Conservation (phyloP, 2,329 filamentous ascomycete genomes). For the Phaeosphaeriaceae sp. region DNA sequence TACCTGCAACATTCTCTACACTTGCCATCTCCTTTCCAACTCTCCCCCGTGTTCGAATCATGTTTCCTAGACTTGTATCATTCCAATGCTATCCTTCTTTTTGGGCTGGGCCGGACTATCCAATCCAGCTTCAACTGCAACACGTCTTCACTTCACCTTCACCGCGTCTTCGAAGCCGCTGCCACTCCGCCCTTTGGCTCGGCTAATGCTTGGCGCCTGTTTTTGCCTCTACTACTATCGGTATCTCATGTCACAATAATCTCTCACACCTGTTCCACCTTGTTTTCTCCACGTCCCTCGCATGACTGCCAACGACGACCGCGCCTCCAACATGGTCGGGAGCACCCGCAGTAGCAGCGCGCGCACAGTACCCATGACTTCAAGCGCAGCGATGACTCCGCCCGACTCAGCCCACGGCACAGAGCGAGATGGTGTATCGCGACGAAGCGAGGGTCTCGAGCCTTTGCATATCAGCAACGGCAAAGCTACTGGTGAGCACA, state of each 20-base stretch:
- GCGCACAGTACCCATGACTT: neutral
- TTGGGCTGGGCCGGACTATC: too few relatives aligned
- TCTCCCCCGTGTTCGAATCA: too few relatives aligned
- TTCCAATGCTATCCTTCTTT: too few relatives aligned
- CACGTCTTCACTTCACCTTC: neutral
- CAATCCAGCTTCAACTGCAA: too few relatives aligned
- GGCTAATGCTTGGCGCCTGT: neutral
- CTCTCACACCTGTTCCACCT: neutral
- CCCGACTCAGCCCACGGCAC: neutral
- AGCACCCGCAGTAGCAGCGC: neutral
- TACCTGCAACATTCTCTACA: too few relatives aligned
- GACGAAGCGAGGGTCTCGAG: conserved; percentile 5
- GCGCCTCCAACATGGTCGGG: neutral
- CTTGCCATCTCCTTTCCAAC: too few relatives aligned
- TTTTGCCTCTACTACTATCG: neutral
- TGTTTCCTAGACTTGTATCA: too few relatives aligned
- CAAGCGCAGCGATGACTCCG: neutral
- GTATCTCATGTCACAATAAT: neutral
- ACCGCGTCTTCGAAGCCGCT: neutral
- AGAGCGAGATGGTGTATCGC: conserved; percentile 9
- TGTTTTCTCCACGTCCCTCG: neutral
- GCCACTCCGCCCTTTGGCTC: neutral
- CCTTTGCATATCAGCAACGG: conserved; percentile 1
- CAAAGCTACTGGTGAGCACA: neutral
- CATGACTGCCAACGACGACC: neutral